A percentile compares a stretch with the other conserved stretches of the same genome.
Conservation (phyloP, 176 grass and related monocot species). For the Saccharum spontaneum region DNA sequence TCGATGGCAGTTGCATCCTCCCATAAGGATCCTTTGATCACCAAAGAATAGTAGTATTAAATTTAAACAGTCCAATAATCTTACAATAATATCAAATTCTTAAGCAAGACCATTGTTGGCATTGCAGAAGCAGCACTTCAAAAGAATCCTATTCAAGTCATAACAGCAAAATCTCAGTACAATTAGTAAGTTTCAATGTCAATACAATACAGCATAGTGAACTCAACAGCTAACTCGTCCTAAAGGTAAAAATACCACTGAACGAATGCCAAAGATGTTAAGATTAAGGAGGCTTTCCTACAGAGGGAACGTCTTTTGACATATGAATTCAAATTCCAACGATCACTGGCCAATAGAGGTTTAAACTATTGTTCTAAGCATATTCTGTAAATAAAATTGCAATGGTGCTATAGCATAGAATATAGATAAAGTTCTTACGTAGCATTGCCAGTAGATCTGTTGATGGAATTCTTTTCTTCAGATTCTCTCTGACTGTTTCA, state of each 20-base stretch:
- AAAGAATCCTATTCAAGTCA: not conserved
- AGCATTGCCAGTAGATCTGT: constrained; percentile 82
- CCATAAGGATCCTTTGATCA: constrained; percentile 68
- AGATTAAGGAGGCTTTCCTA: constrained; percentile 18
- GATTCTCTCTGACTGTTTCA: constrained; percentile 57
- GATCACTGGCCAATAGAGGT: constrained; percentile 2
- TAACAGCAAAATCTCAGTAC: not conserved
- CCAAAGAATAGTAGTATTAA: constrained; percentile 33
- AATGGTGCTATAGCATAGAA: constrained; percentile 16
- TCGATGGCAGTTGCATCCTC: constrained; percentile 73
- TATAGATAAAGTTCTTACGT: constrained; percentile 60
- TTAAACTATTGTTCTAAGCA: constrained; percentile 23
- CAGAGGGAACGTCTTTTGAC: constrained; percentile 2
- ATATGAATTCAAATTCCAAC: constrained; percentile 32
- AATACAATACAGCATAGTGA: not conserved
- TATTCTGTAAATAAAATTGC: constrained; percentile 16
- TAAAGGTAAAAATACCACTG: constrained; percentile 2
- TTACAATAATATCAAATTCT: constrained; percentile 18
- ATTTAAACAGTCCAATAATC: constrained; percentile 21
- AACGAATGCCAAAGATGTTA: not conserved
- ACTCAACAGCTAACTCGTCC: not conserved
- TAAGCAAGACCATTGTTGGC: not conserved
- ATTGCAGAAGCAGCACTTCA: not conserved
- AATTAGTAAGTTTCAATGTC: not conserved
- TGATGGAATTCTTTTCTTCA: constrained; percentile 76